Evolutionary conservation across 768 basidiomycete species (phyloP).

Genomic region (Mycena rebaudengoi): DNA sequence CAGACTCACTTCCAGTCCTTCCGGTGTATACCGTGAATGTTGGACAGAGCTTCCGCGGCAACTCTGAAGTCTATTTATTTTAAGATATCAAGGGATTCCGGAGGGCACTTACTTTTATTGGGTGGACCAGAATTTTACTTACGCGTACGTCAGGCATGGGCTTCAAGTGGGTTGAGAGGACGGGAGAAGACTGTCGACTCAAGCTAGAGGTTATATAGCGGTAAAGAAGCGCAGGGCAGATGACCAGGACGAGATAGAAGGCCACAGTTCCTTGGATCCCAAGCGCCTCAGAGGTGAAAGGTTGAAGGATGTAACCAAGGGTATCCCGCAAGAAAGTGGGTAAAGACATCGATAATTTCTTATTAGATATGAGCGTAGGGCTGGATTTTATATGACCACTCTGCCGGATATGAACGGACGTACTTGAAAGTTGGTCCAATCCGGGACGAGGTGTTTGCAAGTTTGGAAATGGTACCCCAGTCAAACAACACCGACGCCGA

Average conservation of each 20-base stretch:
- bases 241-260: neutral
- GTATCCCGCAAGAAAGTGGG: no score
- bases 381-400: no score
- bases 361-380: no score
- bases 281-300: no score
- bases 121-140: constrained; percentile 69
- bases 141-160: constrained; percentile 47
- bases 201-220: neutral
- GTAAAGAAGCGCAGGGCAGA: constrained; percentile 10
- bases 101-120: constrained; percentile 63
- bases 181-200: neutral
- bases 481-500: no score
- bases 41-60: constrained; percentile 73
- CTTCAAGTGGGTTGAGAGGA: neutral
- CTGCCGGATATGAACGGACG: no score
- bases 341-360: no score
- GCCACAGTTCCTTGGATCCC: no score
- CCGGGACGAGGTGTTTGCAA: no score
- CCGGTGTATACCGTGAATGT: constrained; percentile 61
- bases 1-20: constrained; percentile 74
- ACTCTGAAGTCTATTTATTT: constrained; percentile 53
- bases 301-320: no score
- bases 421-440: no score
- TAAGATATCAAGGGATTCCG: neutral
- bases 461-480: no score